Base-by-base conservation (phyloP, 179 eudicot species). In the Vitellaria paradoxa region DNA sequence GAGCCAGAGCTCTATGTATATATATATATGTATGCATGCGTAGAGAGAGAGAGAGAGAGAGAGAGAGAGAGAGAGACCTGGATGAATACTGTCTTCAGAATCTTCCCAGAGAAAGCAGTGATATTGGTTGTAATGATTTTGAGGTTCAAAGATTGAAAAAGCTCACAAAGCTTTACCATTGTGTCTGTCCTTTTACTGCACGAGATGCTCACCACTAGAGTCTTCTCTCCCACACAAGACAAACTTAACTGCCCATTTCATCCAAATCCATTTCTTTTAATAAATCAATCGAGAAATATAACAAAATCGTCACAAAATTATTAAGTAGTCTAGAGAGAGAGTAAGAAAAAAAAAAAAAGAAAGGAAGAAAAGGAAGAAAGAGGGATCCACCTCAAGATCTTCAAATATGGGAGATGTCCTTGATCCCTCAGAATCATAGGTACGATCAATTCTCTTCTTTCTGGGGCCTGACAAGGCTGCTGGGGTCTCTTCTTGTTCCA, bases 71-170 rank as follows among this genome's bases (percentile, higher is more conserved):
- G 68, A 46, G 49, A 23, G 23, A 92, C 98, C 98, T 92, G 88
- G 67, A 94, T n/a, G 47, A 94, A 89, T 0, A 88, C 77, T 0
- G 98, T 94, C 80, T 92, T 91, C 76, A 91, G 70, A 52, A 94
- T 87, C 71, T 81, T 88, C 0, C 90, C 98, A 20, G 94, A 85
- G 77, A 87, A 84, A 79, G 92, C 80, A 67, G 92, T 86, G 60
- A 92, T 89, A 67, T 81, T 89, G 69, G 91, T 87, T 8, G 96
- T 87, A 57, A 94, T 81, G 63, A 91, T 68, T 72, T 87, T 92
- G 81, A 94, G 91, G 82, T 94, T 87, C 88, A 94, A 87, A 20
- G 96, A 80, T 77, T 92, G 97, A 77, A 94, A 88, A 20, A 81
- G 86, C 72, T 91, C 91, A 73, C 96, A 92, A 17, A 94, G 78